phyloP scores from a whole-genome alignment of 257 asterid species.

The Nemophila menziesii region DNA sequence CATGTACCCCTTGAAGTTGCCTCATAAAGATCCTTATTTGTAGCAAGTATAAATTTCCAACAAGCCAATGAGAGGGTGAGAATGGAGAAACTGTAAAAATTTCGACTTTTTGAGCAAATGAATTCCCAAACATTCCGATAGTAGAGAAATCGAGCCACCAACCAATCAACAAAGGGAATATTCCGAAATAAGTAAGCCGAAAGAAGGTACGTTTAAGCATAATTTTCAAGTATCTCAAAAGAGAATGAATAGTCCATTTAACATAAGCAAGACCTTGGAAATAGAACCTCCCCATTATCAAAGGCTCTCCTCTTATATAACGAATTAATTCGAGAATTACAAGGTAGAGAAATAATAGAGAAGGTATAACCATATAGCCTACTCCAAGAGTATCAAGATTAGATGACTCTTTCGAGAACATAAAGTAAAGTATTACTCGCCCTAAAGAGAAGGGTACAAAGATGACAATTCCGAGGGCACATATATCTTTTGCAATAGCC shows the following conservation, averaged over 20 bases:
- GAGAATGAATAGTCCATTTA: conserved; percentile 88
- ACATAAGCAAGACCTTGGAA: conserved; percentile 89
- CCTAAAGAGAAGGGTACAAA: conserved; percentile 85
- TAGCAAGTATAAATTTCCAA: conserved; percentile 92
- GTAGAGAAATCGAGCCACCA: conserved; percentile 99
- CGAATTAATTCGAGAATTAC: conserved; percentile 73
- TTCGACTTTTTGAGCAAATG: conserved; percentile 85
- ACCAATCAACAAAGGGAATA: conserved; percentile 94
- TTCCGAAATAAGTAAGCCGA: conserved; percentile 93
- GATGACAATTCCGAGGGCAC: conserved; percentile 82
- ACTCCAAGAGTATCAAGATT: conserved; percentile 95
- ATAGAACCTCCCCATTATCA: conserved; percentile 90
- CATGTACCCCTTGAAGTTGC: conserved; percentile 92
- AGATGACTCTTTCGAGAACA: conserved; percentile 52
- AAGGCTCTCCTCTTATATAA: conserved; percentile 85
- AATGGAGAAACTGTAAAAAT: conserved; percentile 92
- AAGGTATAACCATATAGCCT: conserved; percentile 74
- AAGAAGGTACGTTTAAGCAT: conserved; percentile 97
- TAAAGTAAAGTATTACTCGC: conserved; percentile 50
- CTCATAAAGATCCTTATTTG: conserved; percentile 98
- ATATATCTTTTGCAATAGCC: conserved; percentile 99
- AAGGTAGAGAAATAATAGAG: conserved; percentile 67
- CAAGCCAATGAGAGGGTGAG: conserved; percentile 99
- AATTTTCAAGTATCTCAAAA: conserved; percentile 90
- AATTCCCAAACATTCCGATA: conserved; percentile 84